Evolutionary conservation across 2,329 filamentous ascomycete species (phyloP).

Genomic region (Ambrosiella cleistominuta): DNA sequence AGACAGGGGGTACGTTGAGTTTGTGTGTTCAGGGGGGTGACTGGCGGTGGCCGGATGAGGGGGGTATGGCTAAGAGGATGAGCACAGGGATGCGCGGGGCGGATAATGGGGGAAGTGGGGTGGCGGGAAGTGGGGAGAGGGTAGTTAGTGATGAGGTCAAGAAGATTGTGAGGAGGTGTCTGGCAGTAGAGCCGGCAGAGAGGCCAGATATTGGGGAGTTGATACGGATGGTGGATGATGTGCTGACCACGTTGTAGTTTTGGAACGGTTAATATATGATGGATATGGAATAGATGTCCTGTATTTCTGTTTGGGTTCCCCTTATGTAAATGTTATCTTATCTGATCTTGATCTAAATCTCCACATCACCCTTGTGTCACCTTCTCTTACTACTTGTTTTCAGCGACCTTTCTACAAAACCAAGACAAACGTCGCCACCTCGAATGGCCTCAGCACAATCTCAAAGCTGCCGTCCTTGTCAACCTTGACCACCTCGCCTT

Average conservation of each 20-base stretch:
- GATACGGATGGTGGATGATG: slow-evolving; percentile 58
- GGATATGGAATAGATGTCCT: slow-evolving; percentile 20
- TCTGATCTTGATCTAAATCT: neutral
- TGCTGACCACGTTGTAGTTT: slow-evolving; percentile 41
- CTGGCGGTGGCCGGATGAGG: slow-evolving; percentile 91
- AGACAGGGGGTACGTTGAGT: slow-evolving; percentile 83
- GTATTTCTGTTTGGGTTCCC: too few species aligned
- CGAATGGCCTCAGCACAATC: slow-evolving; percentile 59
- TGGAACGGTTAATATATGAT: too few species aligned
- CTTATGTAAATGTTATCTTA: too few species aligned
- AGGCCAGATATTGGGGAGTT: slow-evolving; percentile 74
- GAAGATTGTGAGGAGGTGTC: slow-evolving; percentile 71
- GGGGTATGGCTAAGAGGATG: slow-evolving; percentile 34
- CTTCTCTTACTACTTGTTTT: neutral
- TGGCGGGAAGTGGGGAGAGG: slow-evolving; percentile 23
- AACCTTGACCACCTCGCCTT: slow-evolving; percentile 37
- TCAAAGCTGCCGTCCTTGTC: slow-evolving; percentile 31
- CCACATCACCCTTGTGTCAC: neutral
- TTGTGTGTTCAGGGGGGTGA: slow-evolving; percentile 87
- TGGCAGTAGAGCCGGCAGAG: slow-evolving; percentile 73
- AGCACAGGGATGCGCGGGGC: slow-evolving; percentile 14
- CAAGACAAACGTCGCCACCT: slow-evolving; percentile 66
- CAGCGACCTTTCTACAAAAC: slow-evolving; percentile 24
- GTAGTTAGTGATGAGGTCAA: slow-evolving; percentile 66
- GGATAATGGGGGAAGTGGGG: neutral